Conservation (phyloP, 2,329 filamentous ascomycete species). For the Aspergillus clavatus region DNA sequence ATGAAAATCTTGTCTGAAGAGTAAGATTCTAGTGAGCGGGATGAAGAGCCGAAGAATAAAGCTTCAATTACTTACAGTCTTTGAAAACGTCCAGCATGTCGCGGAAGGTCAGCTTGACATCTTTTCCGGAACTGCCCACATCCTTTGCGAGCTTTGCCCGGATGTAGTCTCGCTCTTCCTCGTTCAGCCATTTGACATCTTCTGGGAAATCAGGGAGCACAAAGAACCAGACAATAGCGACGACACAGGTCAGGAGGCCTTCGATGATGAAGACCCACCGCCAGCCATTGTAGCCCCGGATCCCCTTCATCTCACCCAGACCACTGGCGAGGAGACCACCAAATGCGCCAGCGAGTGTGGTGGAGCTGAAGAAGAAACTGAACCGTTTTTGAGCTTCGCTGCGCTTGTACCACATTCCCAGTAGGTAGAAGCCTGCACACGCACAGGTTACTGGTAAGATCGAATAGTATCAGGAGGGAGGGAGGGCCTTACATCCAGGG, state of each 20-base stretch:
- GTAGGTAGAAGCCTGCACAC: constrained; percentile 52
- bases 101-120: constrained; percentile 55
- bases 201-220: constrained; percentile 70
- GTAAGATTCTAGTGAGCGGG: constrained; percentile 12
- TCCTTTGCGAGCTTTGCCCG: constrained; percentile 63
- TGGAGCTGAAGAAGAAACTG: constrained; percentile 84
- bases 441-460: neutral
- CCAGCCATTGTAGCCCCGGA: constrained; percentile 54
- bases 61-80: constrained; percentile 47
- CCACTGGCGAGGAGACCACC: constrained; percentile 58
- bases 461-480: constrained; percentile 10
- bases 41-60: neutral
- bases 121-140: constrained; percentile 61
- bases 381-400: constrained; percentile 86
- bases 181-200: constrained; percentile 65
- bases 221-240: constrained; percentile 59
- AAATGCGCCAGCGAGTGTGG: constrained; percentile 58
- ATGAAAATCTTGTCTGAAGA: constrained; percentile 61
- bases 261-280: constrained; percentile 56
- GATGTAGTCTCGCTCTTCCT: constrained; percentile 65
- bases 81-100: constrained; percentile 63
- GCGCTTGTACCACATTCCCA: constrained; percentile 80
- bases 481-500: constrained; percentile 54
- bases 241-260: constrained; percentile 58
- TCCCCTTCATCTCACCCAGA: constrained; percentile 54